These are phyloP conservation scores for Teunomyces lycoperdinae DNA, from an alignment of 805 yeast species.

Conservation along the genomic window DNA sequence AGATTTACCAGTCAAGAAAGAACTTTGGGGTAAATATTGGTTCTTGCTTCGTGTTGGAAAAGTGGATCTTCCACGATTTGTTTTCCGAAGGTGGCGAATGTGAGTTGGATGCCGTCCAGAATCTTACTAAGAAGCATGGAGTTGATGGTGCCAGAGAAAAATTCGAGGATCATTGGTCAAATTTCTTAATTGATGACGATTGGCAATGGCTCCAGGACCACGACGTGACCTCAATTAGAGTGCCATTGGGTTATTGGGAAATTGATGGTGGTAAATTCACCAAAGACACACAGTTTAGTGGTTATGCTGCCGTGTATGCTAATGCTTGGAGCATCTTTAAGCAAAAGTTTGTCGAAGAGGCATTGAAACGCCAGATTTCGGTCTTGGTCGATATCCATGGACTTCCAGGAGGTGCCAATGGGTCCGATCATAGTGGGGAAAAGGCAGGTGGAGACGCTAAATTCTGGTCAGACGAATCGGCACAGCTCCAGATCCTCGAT, in stretches of 20 bases:
- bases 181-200: slow-evolving; percentile 63
- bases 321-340: slow-evolving; percentile 71
- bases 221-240: slow-evolving; percentile 76
- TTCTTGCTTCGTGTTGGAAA: slow-evolving; percentile 72
- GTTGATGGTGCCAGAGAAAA: slow-evolving; percentile 49
- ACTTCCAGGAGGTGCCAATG: slow-evolving; percentile 89
- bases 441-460: slow-evolving; percentile 49
- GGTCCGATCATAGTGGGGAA: slow-evolving; percentile 81
- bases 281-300: slow-evolving; percentile 60
- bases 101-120: slow-evolving; percentile 72
- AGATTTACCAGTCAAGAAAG: slow-evolving; percentile 56
- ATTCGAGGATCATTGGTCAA: slow-evolving; percentile 64
- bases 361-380: slow-evolving; percentile 61
- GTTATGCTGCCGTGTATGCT: slow-evolving; percentile 52
- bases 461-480: slow-evolving; percentile 54
- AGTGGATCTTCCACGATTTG: slow-evolving; percentile 66
- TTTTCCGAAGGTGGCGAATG: slow-evolving; percentile 58
- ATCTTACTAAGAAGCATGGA: slow-evolving; percentile 48
- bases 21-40: slow-evolving; percentile 89
- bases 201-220: slow-evolving; percentile 70
- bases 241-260: slow-evolving; percentile 92
- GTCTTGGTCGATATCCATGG: slow-evolving; percentile 85
- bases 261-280: slow-evolving; percentile 62
- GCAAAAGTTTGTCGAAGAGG: slow-evolving; percentile 51
- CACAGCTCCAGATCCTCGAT: slow-evolving; percentile 46